These are phyloP conservation scores for Metschnikowia cerradonensis DNA, from an alignment of 805 yeast genomes.

Conservation along the genomic window DNA sequence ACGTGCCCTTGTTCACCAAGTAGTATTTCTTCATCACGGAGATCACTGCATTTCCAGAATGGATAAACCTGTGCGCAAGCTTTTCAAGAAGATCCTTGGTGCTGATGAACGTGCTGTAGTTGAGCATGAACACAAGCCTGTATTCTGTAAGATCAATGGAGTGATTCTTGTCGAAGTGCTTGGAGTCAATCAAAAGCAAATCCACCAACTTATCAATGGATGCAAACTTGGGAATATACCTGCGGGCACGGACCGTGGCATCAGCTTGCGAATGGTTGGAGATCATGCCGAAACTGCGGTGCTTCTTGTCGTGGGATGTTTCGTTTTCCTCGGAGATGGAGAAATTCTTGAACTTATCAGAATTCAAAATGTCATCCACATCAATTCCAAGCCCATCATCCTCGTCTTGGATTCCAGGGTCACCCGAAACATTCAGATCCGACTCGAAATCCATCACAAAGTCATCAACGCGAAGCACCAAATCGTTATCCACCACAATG, in stretches of 20 bases:
- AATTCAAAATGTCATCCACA: constrained; percentile 40
- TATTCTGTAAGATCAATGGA: constrained; percentile 37
- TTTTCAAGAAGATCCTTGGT: constrained; percentile 38
- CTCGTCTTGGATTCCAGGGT: not conserved
- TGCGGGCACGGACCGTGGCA: not conserved
- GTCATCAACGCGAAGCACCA: constrained; percentile 14
- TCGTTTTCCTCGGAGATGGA: constrained; percentile 16
- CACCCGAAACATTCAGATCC: not conserved
- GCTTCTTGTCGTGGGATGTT: constrained; percentile 11
- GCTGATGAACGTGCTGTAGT: constrained; percentile 37
- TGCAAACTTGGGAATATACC: constrained; percentile 45
- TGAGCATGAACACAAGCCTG: constrained; percentile 39
- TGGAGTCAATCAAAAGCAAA: constrained; percentile 65
- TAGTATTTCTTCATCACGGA: constrained; percentile 37
- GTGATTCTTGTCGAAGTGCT: constrained; percentile 47
- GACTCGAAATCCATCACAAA: constrained; percentile 14
- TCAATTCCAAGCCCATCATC: constrained; percentile 41
- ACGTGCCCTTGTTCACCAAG: constrained; percentile 12
- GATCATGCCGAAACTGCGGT: constrained; percentile 20
- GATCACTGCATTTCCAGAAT: constrained; percentile 43
- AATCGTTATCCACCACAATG: constrained; percentile 22
- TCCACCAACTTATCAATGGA: constrained; percentile 75
- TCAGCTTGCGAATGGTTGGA: constrained; percentile 13
- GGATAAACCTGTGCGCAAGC: constrained; percentile 38
- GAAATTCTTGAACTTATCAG: constrained; percentile 36